phyloP scores from a whole-genome alignment of 495 filamentous ascomycete species.

The Talaromyces proteolyticus region DNA sequence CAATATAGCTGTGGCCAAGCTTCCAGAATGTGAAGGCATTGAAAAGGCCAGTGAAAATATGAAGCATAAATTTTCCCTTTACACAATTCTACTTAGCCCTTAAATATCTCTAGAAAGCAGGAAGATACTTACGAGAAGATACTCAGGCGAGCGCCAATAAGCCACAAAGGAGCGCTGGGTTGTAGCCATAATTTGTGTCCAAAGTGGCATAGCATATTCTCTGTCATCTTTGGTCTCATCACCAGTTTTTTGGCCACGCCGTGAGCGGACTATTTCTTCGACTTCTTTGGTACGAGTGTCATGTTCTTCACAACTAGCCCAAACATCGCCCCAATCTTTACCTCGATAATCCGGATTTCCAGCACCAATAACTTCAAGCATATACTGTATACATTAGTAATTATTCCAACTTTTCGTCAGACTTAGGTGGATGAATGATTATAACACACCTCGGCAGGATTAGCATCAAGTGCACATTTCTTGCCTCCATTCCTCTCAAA shows the following conservation, averaged over 20 bases:
- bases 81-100: slow-evolving; percentile 4
- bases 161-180: slow-evolving; percentile 47
- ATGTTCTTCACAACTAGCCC: slow-evolving; percentile 43
- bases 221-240: slow-evolving; percentile 33
- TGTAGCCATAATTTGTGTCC: slow-evolving; percentile 41
- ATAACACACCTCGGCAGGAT: slow-evolving; percentile 52
- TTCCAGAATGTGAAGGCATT: slow-evolving; percentile 63
- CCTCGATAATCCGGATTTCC: slow-evolving; percentile 58
- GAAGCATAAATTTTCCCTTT: slow-evolving; percentile 54
- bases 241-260: slow-evolving; percentile 21
- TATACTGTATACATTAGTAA: slow-evolving; percentile 33
- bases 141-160: slow-evolving; percentile 57
- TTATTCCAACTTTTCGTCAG: neutral
- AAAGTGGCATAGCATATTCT: slow-evolving; percentile 58
- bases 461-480: slow-evolving; percentile 47
- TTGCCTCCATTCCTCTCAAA: slow-evolving; percentile 58
- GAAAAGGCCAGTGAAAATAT: slow-evolving; percentile 61
- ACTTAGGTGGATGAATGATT: too few relatives aligned
- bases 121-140: slow-evolving; percentile 36
- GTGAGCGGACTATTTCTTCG: slow-evolving; percentile 33
- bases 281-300: slow-evolving; percentile 38
- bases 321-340: slow-evolving; percentile 57
- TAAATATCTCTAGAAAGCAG: neutral
- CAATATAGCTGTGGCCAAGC: slow-evolving; percentile 47
- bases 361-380: slow-evolving; percentile 62